Evolutionary conservation across 2,329 filamentous ascomycete genomes (phyloP).

Genomic region (Ophiobolus disseminans): DNA sequence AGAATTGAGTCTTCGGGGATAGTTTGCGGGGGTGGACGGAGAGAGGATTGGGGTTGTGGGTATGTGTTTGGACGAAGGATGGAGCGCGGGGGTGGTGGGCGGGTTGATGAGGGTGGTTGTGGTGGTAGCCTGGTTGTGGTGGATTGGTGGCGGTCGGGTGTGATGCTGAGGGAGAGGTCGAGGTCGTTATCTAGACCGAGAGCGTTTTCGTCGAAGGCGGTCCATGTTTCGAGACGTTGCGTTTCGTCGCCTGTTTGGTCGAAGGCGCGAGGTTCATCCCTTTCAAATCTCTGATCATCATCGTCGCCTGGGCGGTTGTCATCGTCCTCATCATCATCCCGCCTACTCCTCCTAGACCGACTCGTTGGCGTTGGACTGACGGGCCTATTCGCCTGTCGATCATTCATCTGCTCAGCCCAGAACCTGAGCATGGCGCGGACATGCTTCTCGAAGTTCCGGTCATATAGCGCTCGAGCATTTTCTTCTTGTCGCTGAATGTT

Average conservation of each 20-base stretch:
- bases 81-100: constrained; percentile 10
- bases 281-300: background rate
- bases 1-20: constrained; percentile 27
- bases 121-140: constrained; percentile 1
- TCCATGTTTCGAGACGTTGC: constrained; percentile 46
- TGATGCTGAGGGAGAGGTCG: constrained; percentile 39
- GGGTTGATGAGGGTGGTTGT: constrained; percentile 7
- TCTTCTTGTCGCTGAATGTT: constrained; percentile 59
- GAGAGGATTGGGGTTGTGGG: constrained; percentile 22
- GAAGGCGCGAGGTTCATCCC: constrained; percentile 3
- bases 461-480: constrained; percentile 60
- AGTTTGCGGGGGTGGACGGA: constrained; percentile 21
- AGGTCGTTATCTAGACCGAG: constrained; percentile 36
- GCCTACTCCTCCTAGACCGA: constrained; percentile 18
- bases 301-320: constrained; percentile 9
- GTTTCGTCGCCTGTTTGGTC: constrained; percentile 35
- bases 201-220: constrained; percentile 46
- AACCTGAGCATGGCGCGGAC: constrained; percentile 62
- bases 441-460: constrained; percentile 63
- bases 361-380: constrained; percentile 32
- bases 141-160: constrained; percentile 27
- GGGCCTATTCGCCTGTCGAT: constrained; percentile 31
- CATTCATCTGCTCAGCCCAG: constrained; percentile 58
- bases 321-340: constrained; percentile 11
- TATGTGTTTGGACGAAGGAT: constrained; percentile 22